These are phyloP conservation scores for Raphanus sativus DNA, from an alignment of 345 rosid genomes.

Conservation along the genomic window DNA sequence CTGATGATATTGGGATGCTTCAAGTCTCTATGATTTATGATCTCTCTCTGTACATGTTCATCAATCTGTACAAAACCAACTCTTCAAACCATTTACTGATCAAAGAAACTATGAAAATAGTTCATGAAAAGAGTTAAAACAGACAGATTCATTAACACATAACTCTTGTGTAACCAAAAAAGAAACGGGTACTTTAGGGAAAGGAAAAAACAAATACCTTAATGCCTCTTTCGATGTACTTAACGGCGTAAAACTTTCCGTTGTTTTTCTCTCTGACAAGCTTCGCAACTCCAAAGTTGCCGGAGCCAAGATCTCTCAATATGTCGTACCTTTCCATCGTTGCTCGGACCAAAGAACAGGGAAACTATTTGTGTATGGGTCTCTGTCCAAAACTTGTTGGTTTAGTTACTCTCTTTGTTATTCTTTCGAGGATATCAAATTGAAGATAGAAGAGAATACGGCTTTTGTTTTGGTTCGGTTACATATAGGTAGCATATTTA, in stretches of 20 bases:
- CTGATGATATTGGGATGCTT: conserved; percentile 86
- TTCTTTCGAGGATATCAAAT: conserved; percentile 15
- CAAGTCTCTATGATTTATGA: conserved; percentile 86
- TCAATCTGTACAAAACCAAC: conserved; percentile 58
- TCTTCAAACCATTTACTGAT: conserved; percentile 5
- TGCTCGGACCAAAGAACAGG: conserved; percentile 25
- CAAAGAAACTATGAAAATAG: not conserved
- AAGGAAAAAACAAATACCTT: conserved; percentile 46
- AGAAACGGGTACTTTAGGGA: not conserved
- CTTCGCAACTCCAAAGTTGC: conserved; percentile 91
- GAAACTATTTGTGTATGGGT: not conserved
- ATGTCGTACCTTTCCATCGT: conserved; percentile 76
- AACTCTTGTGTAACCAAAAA: not conserved
- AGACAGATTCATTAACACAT: not conserved
- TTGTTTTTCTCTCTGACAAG: conserved; percentile 63
- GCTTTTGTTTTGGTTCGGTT: conserved; percentile 21
- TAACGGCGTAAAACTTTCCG: conserved; percentile 68
- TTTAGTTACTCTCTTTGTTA: conserved; percentile 1
- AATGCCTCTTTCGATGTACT: conserved; percentile 78
- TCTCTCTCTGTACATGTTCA: conserved; percentile 94
- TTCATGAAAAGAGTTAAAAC: not conserved
- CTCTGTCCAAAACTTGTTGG: conserved; percentile 14
- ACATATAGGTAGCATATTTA: conserved; percentile 5
- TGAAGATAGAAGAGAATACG: conserved; percentile 13
- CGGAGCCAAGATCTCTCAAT: conserved; percentile 74